phyloP scores from a whole-genome alignment of 352 stramenopile species.

The Phytopythium sindhum region DNA sequence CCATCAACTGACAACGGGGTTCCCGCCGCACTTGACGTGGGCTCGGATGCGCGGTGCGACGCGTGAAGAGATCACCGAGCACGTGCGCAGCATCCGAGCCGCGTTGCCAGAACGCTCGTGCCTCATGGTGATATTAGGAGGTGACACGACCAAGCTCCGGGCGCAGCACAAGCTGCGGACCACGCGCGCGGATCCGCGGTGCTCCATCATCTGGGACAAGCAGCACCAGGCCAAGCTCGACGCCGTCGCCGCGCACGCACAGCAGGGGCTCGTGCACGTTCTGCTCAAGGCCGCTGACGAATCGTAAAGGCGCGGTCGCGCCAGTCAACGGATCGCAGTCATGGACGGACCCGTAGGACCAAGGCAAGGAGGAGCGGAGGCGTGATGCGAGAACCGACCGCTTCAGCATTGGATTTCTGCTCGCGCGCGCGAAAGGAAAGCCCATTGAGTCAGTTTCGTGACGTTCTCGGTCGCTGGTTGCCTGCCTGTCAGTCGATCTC shows the following conservation, averaged over 20 bases:
- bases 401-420: not conserved
- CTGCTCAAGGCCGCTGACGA: conserved; percentile 25
- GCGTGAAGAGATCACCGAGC: conserved; percentile 36
- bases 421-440: not conserved
- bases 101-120: conserved; percentile 50
- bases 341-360: not conserved
- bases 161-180: conserved; percentile 77
- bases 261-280: conserved; percentile 66
- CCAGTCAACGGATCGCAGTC: not conserved
- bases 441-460: not conserved
- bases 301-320: not conserved
- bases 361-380: not conserved
- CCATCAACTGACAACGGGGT: conserved; percentile 80
- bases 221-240: conserved; percentile 60
- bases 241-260: conserved; percentile 32
- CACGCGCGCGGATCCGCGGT: conserved; percentile 66
- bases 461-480: not conserved
- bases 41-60: conserved; percentile 44
- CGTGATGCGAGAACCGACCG: not conserved
- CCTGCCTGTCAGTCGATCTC: not conserved
- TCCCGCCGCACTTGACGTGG: conserved; percentile 80
- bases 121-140: conserved; percentile 52
- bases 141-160: conserved; percentile 51
- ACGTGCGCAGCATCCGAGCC: conserved; percentile 34
- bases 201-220: conserved; percentile 79